Evolutionary conservation across 2,329 filamentous ascomycete species (phyloP), one percentile per base, ranked within the genome.

Genomic region (Trichoderma atroviride): DNA sequence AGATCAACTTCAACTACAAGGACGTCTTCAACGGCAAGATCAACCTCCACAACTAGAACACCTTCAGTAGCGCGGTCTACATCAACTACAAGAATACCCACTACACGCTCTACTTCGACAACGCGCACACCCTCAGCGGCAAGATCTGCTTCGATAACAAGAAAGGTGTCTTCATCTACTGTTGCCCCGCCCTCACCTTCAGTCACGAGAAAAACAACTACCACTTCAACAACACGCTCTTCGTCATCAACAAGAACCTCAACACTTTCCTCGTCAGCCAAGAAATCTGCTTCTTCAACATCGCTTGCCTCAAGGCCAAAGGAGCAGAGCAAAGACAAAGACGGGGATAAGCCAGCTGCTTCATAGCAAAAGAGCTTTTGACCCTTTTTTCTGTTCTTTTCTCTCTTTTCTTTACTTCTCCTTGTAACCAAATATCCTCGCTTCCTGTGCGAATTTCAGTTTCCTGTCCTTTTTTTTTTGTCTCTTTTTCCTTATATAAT

Each of bases 291-390:
- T 43, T 52, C 55, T 22, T 22, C 55, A 4, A 47, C 63, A 19
- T 50, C 63, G 29, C 55, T 67, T 11, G 63, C 63, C 63, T 37
- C 29, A 43, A 58, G 63, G 5, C 40, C n/a, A 50, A 55, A 69
- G n/a, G 57, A 65, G 61, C 60, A 69, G 35, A 74, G 74, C 31
- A 68, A 69, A 19, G 66, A 71, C 10, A 69, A 37, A 29, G 60
- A 40, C 67, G 69, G 68, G 67, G 43, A 67, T 40, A 50, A 37
- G 27, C 50, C 57, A 22, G 66, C 60, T 37, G 22, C 63, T 24
- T 67, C 40, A 40, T 31, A 43, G 66, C 55, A 68, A 70, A 31
- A 33, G 70, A 58, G 33, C 52, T 67, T 16, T 43, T 55, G 56
- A 59, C 31, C 3, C 33, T 58, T 29, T 64, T 31, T 37, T 37